These are phyloP conservation scores for Lyophyllum atratum DNA, from an alignment of 768 basidiomycete genomes.

Conservation along the genomic window DNA sequence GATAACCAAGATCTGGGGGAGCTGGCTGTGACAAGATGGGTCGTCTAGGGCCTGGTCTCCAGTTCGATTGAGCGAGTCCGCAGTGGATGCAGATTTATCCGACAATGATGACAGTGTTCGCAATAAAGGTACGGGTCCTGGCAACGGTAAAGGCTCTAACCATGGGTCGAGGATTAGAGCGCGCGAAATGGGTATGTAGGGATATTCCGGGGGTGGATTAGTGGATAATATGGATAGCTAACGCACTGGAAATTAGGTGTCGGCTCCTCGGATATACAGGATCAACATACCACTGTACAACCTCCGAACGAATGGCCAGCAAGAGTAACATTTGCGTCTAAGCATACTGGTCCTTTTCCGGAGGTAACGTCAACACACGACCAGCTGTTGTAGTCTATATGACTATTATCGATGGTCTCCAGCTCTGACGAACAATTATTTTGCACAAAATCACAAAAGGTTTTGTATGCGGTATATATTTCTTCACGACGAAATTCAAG, in stretches of 20 bases:
- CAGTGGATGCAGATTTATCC: slow-evolving; percentile 2
- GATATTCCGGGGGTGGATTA: slow-evolving; percentile 40
- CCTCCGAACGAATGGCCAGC: slow-evolving; percentile 51
- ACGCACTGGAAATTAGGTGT: slow-evolving; percentile 4
- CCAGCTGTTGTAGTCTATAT: slow-evolving; percentile 46
- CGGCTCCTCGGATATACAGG: not conserved
- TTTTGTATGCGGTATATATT: slow-evolving; percentile 61
- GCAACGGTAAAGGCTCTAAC: slow-evolving; percentile 73
- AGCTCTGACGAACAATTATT: slow-evolving; percentile 34
- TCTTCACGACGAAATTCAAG: slow-evolving; percentile 70
- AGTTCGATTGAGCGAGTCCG: slow-evolving; percentile 8
- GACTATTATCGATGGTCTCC: slow-evolving; percentile 36
- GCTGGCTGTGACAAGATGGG: slow-evolving; percentile 1
- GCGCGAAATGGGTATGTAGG: slow-evolving; percentile 53
- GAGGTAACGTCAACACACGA: slow-evolving; percentile 14
- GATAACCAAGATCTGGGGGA: slow-evolving; percentile 59
- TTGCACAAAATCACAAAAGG: slow-evolving; percentile 56
- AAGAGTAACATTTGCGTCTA: slow-evolving; percentile 36
- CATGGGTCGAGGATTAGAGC: slow-evolving; percentile 80
- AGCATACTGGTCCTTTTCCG: slow-evolving; percentile 30
- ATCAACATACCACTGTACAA: slow-evolving; percentile 41
- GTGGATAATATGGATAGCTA: slow-evolving; percentile 63
- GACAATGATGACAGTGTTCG: slow-evolving; percentile 8
- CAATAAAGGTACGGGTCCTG: slow-evolving; percentile 45
- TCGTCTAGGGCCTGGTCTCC: not conserved